Percentiles rank a stretch among this genome's conserved stretches.
Evolutionary conservation across 2,329 filamentous ascomycete species (phyloP).

Genomic region (Trichoderma sp.): DNA sequence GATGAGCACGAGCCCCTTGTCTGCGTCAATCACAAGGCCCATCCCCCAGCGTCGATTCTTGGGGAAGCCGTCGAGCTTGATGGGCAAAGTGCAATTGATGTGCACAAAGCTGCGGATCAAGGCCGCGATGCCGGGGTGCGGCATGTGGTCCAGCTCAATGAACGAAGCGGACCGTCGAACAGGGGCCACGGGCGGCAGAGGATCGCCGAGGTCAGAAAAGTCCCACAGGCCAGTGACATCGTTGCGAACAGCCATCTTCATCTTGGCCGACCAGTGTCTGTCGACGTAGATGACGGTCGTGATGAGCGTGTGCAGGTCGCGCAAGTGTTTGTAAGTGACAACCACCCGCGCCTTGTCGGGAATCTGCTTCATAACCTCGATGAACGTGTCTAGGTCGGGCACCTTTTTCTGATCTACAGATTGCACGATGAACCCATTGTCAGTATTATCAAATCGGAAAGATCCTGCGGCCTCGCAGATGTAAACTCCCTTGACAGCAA

Average conservation of each 20-base stretch:
- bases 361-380: constrained; percentile 84
- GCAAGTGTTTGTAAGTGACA: constrained; percentile 90
- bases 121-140: constrained; percentile 85
- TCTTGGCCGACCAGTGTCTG: constrained; percentile 92
- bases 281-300: constrained; percentile 91
- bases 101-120: constrained; percentile 93
- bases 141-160: constrained; percentile 84
- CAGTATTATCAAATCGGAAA: constrained; percentile 87
- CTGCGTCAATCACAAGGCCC: constrained; percentile 94
- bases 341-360: constrained; percentile 82
- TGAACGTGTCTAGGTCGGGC: constrained; percentile 80
- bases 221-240: constrained; percentile 92
- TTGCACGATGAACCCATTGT: constrained; percentile 92
- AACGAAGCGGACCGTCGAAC: constrained; percentile 80
- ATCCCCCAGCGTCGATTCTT: constrained; percentile 92
- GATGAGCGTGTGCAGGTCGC: constrained; percentile 90
- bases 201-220: constrained; percentile 78
- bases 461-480: constrained; percentile 93
- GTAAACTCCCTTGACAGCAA: constrained; percentile 87
- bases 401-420: constrained; percentile 90
- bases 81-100: constrained; percentile 85
- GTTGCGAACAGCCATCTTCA: constrained; percentile 88
- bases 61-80: constrained; percentile 97
- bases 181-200: constrained; percentile 70
- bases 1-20: constrained; percentile 90